Evolutionary conservation across 345 rosid genomes (phyloP), one percentile per base, ranked within the genome.

Genomic region (Pistacia vera): DNA sequence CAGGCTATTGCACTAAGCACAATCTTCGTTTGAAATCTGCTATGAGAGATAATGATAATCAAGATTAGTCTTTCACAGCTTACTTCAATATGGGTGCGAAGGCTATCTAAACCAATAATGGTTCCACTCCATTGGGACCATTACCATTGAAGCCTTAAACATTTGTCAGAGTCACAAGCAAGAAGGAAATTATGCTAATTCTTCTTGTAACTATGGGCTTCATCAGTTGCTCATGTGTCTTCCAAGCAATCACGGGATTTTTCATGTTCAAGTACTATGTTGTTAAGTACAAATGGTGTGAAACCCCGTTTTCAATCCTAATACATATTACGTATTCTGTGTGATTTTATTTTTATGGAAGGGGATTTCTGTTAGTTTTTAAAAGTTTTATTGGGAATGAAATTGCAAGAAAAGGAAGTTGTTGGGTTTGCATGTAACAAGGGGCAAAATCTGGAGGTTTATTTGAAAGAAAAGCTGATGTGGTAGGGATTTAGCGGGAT

Each of bases 231-330:
- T 59, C 75, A 1, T 59, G 65, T 59, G 52, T 22, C 44, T 58
- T 59, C n/a, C 75, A 59, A 44, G 36, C 63, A 36, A 33, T 70
- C 33, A 30, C n/a, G 18, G 30, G 62, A 3, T 11, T 54, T 41
- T 71, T 58, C 55, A 22, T 58, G 16, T 71, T 71, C 22, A 71
- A 41, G 55, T 41, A 20, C 52, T 28, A 56, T 14, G 58, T 72
- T 61, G 18, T 41, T 16, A 60, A 25, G 20, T 16, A 58, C 57
- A 48, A 61, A 28, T 22, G 25, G 25, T n/a, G n/a, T n/a, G n/a
- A n/a, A n/a, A n/a, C n/a, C n/a, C n/a, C n/a, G n/a, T n/a, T n/a
- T n/a, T n/a, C n/a, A n/a, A n/a, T n/a, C n/a, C n/a, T n/a, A n/a
- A n/a, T n/a, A n/a, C n/a, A n/a, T n/a, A n/a, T n/a, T n/a, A n/a